Evolutionary conservation across 345 rosid species (phyloP), one percentile per base, ranked within the genome.

Genomic region (Salix caprea): DNA sequence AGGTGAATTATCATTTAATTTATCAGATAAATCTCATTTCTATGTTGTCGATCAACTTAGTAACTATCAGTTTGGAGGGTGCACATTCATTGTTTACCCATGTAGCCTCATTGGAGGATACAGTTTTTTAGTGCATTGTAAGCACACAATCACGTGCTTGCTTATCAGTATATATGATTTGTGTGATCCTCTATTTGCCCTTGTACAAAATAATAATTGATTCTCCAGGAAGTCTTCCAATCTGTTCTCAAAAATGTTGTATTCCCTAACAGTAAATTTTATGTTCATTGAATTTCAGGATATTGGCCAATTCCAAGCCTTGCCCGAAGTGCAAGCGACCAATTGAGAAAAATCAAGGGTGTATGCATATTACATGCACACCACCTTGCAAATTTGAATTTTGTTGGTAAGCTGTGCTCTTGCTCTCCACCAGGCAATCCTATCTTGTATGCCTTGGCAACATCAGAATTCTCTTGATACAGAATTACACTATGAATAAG

Each of bases 331-430:
- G 85, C 70, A 79, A 79, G 73, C 73, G 82, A 19, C 85, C 85
- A 4, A 83, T 83, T 56, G 85, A 83, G 81, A 83, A 83, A 74
- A 83, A 83, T 65, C 80, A 76, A 76, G 85, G 83, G 16, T 79
- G 85, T 61, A 83, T 79, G 80, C 85, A 83, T 60, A 83, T 83
- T 67, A 90, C 94, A 34, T 92, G 97, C 87, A 82, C 84, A 34
- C 97, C 97, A 42, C 94, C 94, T 28, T 92, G 96, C 82, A 90
- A 88, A 88, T 89, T 82, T 70, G 92, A 90, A 75, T 91, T 91
- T 78, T 90, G 93, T 82, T 90, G 96, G 96, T 89, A 86, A 85
- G 90, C 56, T 74, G 54, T 13, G 39, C 23, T 28, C 64, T 62
- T 69, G 7, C 65, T 71, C 44, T 28, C 72, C 3, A 2, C 24